Conservation (phyloP, 192 early-diverging fungal species). For the Mortierella hygrophila region DNA sequence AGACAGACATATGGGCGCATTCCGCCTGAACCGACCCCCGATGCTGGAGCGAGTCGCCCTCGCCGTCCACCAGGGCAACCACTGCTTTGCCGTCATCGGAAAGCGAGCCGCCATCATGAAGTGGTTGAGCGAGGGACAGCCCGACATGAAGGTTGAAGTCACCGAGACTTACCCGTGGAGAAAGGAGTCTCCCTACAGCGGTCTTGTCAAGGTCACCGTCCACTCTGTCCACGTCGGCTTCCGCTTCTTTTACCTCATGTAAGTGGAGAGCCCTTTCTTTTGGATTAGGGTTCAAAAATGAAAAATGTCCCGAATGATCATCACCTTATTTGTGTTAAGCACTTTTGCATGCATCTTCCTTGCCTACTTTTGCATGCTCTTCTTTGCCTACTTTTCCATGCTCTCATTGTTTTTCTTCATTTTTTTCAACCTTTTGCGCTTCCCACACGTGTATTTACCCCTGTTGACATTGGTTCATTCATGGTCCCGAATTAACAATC, state of each 20-base stretch:
- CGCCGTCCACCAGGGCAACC: slow-evolving; percentile 27
- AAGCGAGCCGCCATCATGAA: slow-evolving; percentile 25
- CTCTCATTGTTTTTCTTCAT: not conserved
- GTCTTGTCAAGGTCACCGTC: slow-evolving; percentile 24
- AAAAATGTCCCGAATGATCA: not conserved
- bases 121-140: slow-evolving; percentile 20
- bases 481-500: not conserved
- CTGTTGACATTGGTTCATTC: not conserved
- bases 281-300: not conserved
- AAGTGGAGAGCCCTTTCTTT: not conserved
- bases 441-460: not conserved
- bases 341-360: not conserved
- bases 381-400: not conserved
- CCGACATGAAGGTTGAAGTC: slow-evolving; percentile 12
- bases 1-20: slow-evolving; percentile 37
- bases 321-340: not conserved
- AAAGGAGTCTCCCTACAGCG: slow-evolving; percentile 16
- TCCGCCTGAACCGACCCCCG: slow-evolving; percentile 16
- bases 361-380: not conserved
- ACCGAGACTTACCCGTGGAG: slow-evolving; percentile 23
- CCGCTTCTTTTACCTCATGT: slow-evolving; percentile 41
- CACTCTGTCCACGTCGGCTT: slow-evolving; percentile 26
- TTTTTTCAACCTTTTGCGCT: not conserved
- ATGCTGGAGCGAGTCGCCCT: slow-evolving; percentile 16
- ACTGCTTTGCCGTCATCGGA: slow-evolving; percentile 37